These are phyloP conservation scores for Daldinia vernicosa DNA, from an alignment of 495 filamentous ascomycete species.

Conservation along the genomic window DNA sequence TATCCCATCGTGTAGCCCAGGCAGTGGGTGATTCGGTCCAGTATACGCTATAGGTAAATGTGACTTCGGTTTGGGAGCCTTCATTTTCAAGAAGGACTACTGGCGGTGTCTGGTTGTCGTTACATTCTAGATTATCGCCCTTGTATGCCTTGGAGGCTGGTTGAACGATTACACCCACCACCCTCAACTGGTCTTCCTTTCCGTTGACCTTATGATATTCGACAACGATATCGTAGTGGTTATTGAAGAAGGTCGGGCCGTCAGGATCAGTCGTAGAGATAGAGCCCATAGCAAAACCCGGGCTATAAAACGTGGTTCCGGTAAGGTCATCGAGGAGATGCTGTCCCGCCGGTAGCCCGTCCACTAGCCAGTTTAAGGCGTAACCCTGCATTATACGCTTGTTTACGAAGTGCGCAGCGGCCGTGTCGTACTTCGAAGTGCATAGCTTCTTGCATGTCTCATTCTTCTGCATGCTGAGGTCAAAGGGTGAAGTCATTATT, in stretches of 20 bases:
- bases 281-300: constrained; percentile 85
- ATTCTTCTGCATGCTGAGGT: constrained; percentile 83
- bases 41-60: constrained; percentile 89
- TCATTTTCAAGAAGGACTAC: constrained; percentile 70
- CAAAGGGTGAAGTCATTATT: constrained; percentile 90
- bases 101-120: constrained; percentile 61
- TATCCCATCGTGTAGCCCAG: constrained; percentile 98
- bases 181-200: constrained; percentile 70
- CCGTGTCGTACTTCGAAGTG: constrained; percentile 69
- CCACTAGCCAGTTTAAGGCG: constrained; percentile 93
- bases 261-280: constrained; percentile 57
- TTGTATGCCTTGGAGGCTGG: constrained; percentile 75
- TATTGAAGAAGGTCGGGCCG: constrained; percentile 73
- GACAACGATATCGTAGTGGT: constrained; percentile 93
- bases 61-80: constrained; percentile 61
- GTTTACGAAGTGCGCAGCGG: constrained; percentile 81
- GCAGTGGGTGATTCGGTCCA: constrained; percentile 82
- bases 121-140: constrained; percentile 65
- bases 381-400: constrained; percentile 80
- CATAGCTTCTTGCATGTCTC: constrained; percentile 87
- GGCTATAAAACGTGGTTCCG: constrained; percentile 78
- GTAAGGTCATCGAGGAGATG: constrained; percentile 76
- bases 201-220: constrained; percentile 83
- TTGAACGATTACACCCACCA: constrained; percentile 90
- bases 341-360: constrained; percentile 91